Percentiles rank a stretch among this genome's conserved stretches.
phyloP scores from a whole-genome alignment of 179 eudicot genomes.

The Beta lomatogona region DNA sequence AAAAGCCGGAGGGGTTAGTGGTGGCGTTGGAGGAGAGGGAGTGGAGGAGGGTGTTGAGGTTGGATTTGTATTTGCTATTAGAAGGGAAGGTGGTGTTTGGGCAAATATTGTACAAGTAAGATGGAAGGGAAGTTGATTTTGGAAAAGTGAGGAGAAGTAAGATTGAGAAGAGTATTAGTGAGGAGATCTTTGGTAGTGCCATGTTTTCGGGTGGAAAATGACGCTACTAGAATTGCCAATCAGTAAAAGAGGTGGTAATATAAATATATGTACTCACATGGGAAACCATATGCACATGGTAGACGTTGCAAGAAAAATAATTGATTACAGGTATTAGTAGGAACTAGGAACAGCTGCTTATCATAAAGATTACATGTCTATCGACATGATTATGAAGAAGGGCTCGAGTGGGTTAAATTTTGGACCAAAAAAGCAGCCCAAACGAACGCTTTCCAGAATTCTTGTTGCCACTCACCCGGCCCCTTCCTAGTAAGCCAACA shows the following conservation, averaged over 20 bases:
- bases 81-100: conserved; percentile 18
- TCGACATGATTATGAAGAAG: no score
- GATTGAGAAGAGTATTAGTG: conserved; percentile 1
- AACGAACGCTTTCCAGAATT: no score
- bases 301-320: neutral
- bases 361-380: no score
- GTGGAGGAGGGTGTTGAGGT: conserved; percentile 26
- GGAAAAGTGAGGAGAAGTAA: neutral
- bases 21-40: conserved; percentile 17
- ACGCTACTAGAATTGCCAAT: neutral
- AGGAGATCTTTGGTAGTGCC: neutral
- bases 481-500: no score
- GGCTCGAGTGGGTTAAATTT: no score
- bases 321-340: no score
- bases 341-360: no score
- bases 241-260: neutral
- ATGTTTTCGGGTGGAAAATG: neutral
- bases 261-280: neutral
- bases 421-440: no score
- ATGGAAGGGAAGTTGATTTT: conserved; percentile 13
- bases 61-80: conserved; percentile 5
- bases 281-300: neutral
- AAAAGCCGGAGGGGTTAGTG: conserved; percentile 17
- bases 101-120: neutral
- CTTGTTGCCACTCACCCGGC: no score